A percentile compares a stretch with the other conserved stretches of the same genome.
These are phyloP conservation scores for Citeromyces hawaiiensis DNA, from an alignment of 1,139 yeast genomes.

Conservation along the genomic window DNA sequence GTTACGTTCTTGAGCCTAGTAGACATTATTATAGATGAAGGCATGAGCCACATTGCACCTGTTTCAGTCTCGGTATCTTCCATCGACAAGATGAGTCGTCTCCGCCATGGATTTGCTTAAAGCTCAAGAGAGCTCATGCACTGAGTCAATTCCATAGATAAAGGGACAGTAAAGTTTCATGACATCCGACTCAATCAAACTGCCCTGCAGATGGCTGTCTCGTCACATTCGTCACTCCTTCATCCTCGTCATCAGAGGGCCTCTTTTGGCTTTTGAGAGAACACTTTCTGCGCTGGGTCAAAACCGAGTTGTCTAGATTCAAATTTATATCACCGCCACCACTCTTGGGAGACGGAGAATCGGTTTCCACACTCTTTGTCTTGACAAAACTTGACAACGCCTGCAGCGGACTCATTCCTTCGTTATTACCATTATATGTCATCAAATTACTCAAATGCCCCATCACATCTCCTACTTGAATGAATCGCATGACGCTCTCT, in stretches of 20 bases:
- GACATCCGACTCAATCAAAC: too few relatives aligned
- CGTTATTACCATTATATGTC: slow-evolving; percentile 33
- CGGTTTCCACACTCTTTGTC: slow-evolving; percentile 6
- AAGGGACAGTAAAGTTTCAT: too few relatives aligned
- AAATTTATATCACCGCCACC: background rate
- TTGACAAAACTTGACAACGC: slow-evolving; percentile 41
- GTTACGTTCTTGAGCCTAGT: too few relatives aligned
- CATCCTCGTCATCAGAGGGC: slow-evolving; percentile 6
- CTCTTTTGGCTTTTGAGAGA: background rate
- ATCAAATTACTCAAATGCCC: slow-evolving; percentile 52
- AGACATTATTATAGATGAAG: too few relatives aligned
- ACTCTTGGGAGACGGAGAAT: slow-evolving; percentile 1
- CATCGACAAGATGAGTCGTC: too few relatives aligned
- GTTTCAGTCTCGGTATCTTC: too few relatives aligned
- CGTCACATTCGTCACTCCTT: slow-evolving; percentile 6
- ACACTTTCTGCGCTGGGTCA: background rate
- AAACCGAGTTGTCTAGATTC: background rate
- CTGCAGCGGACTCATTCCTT: slow-evolving; percentile 40
- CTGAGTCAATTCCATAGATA: too few relatives aligned
- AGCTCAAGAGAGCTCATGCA: too few relatives aligned
- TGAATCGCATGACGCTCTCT: slow-evolving; percentile 47
- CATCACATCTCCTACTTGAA: slow-evolving; percentile 73
- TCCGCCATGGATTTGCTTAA: too few relatives aligned
- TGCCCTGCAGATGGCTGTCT: too few relatives aligned
- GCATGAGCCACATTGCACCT: too few relatives aligned